These are phyloP conservation scores for Pseudopediastrum boryanum DNA, from an alignment of 139 green algal genomes.

Conservation along the genomic window DNA sequence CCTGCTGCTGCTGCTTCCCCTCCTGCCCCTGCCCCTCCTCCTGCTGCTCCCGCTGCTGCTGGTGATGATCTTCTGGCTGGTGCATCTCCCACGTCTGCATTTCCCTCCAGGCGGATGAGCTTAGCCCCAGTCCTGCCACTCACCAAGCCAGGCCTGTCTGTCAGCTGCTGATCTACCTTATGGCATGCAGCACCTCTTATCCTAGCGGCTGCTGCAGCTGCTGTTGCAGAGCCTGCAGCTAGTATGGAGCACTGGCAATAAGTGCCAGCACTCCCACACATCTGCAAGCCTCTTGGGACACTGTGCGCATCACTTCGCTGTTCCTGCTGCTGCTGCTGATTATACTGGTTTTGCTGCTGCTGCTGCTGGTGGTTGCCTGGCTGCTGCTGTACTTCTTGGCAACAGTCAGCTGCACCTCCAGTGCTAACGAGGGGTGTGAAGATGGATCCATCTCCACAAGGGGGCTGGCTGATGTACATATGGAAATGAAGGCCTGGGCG, in stretches of 20 bases:
- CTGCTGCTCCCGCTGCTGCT: slow-evolving; percentile 16
- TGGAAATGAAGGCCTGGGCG: slow-evolving; percentile 62
- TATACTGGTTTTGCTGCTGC: neutral
- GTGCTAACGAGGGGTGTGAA: slow-evolving; percentile 12
- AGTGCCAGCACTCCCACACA: neutral
- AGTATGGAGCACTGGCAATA: neutral
- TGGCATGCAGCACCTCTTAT: too few species aligned
- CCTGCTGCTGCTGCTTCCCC: neutral
- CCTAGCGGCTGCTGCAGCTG: too few species aligned
- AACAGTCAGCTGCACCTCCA: neutral
- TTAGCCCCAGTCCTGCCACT: slow-evolving; percentile 58
- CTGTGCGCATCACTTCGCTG: neutral
- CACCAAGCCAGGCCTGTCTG: too few species aligned
- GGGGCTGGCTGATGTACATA: slow-evolving; percentile 83
- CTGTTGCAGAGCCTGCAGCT: too few species aligned
- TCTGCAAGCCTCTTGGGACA: too few species aligned
- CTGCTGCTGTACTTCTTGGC: too few species aligned
- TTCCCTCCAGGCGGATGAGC: slow-evolving; percentile 23
- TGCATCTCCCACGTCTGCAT: neutral
- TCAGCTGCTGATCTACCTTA: too few species aligned
- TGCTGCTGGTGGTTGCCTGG: slow-evolving; percentile 27
- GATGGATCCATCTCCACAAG: slow-evolving; percentile 89
- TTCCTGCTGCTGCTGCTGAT: neutral
- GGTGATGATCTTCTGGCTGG: too few species aligned
- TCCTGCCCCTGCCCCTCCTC: neutral